Base-by-base conservation (phyloP, 352 stramenopile species). In the Pythium rishiriense region DNA sequence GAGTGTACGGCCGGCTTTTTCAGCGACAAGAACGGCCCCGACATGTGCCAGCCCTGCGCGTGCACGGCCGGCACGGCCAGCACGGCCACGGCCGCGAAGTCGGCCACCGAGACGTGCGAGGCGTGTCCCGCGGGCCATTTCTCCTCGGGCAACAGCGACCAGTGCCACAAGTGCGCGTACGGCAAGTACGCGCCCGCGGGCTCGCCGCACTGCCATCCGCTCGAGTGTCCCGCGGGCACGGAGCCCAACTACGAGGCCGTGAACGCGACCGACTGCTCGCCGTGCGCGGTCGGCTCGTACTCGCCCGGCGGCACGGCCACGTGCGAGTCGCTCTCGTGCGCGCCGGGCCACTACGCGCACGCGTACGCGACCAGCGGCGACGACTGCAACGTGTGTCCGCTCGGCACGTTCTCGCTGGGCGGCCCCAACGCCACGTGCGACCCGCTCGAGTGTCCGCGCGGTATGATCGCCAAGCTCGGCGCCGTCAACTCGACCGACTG, bases 31-130 rank as follows among this genome's bases (percentile, higher is more conserved):
- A 22, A 64, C 48, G 74, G 74, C 6, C 70, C 70, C n/a, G 68
- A 75, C 59, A 76, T 79, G 68, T 81, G 74, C 64, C 63, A 81
- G 48, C 68, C 74, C 8, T 75, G 64, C 37, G 39, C 19, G 47
- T 81, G 74, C 24, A 47, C 59, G 3, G 54, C 70, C 12, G 74
- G 74, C 22, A 62, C 55, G 3, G 50, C 74, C n/a, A 79, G 70
- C 65, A 33, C 33, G 1, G 47, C 41, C 19, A 28, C 43, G 2
- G 62, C 62, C 0, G 68, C 66, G 5, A 28, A 33, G n/a, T 35
- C 69, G 24, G 26, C 37, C 11, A 66, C 58, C 0, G 25, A 43
- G 28, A 71, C 50, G 9, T 81, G 74, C 24, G 17, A 45, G 31
- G 24, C 59, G 0, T 81, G 74, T 19, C 50, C 74, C 8, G 46